Conservation (phyloP, 225 moss, liverwort and hornwort species). For the Pseudisothecium myosuroides region DNA sequence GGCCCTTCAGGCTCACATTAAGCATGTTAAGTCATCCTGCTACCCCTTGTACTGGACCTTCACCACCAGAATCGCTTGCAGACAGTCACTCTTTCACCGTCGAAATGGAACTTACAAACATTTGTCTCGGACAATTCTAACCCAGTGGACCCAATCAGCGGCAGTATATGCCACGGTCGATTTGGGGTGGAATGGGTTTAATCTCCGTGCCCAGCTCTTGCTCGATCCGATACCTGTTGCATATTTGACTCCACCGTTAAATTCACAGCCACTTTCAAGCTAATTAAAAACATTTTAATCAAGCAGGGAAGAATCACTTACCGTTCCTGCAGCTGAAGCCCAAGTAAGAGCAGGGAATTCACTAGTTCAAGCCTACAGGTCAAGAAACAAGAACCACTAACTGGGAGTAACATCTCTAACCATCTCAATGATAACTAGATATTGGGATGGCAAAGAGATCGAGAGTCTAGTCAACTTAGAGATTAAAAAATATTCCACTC, state of each 20-base stretch:
- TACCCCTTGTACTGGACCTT: constrained; percentile 29
- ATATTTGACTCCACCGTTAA: background rate
- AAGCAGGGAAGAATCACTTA: background rate
- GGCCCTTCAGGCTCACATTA: constrained; percentile 28
- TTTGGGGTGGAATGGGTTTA: constrained; percentile 56
- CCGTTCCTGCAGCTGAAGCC: background rate
- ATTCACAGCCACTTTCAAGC: background rate
- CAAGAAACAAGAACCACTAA: background rate
- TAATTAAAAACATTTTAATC: background rate
- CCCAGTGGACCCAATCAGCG: constrained; percentile 15
- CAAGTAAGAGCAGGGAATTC: background rate
- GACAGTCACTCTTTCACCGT: constrained; percentile 14
- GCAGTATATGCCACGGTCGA: constrained; percentile 54
- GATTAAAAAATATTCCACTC: background rate
- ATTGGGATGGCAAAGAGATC: background rate
- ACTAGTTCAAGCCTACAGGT: background rate
- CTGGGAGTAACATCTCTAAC: background rate
- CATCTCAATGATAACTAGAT: background rate
- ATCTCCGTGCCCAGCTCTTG: constrained; percentile 62
- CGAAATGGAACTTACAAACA: constrained; percentile 36
- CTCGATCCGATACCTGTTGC: constrained; percentile 52
- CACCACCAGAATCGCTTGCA: constrained; percentile 22
- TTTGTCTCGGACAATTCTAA: constrained; percentile 2
- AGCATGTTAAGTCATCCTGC: constrained; percentile 38
- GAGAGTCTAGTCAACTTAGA: background rate